Evolutionary conservation across 108 stramenopile genomes (phyloP), one percentile per base, ranked within the genome.

Genomic region (Schizochytrium sp.): DNA sequence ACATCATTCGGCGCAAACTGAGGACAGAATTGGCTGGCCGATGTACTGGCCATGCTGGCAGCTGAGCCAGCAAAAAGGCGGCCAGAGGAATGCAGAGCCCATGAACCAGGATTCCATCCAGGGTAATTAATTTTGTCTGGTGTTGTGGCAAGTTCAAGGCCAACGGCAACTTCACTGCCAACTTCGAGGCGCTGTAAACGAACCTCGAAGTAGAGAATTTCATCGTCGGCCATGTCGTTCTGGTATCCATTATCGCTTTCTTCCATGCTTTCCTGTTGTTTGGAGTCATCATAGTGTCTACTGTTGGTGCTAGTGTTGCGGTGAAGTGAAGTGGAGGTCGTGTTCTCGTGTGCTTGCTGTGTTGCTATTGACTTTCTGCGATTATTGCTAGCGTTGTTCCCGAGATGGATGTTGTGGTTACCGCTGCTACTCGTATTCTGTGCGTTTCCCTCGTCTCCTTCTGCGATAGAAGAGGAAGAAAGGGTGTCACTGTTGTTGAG

Each of bases 51-150:
- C 47, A 83, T 83, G 76, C 76, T 49, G 50, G 76, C 76, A 12
- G 53, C 53, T 2, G 76, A 83, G 28, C 76, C 76, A 53, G 50
- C 47, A 42, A 55, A 55, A 53, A 83, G 53, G 13, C 53, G 50
- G 2, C 76, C 76, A 13, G 4, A 38, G 76, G 50, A 55, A 28
- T 83, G 76, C 8, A 83, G 28, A 5, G 50, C 76, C 50, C 47
- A 83, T 17, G 76, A 83, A 38, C 76, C 76, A 28, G 47, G 76
- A 10, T 83, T 83, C 76, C 76, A 83, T 10, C 76, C 76, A 12
- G 76, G 76, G 47, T 83, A 83, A 83, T 55, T 83, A 83, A 55
- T 55, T 10, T 83, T 83, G 28, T 83, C 76, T n/a, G 76, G 76
- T 47, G 53, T 55, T 13, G 15, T 19, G 53, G 76, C 76, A 38